Conservation (phyloP, 768 basidiomycete species). For the Lanmaoa pseudosensibilis region DNA sequence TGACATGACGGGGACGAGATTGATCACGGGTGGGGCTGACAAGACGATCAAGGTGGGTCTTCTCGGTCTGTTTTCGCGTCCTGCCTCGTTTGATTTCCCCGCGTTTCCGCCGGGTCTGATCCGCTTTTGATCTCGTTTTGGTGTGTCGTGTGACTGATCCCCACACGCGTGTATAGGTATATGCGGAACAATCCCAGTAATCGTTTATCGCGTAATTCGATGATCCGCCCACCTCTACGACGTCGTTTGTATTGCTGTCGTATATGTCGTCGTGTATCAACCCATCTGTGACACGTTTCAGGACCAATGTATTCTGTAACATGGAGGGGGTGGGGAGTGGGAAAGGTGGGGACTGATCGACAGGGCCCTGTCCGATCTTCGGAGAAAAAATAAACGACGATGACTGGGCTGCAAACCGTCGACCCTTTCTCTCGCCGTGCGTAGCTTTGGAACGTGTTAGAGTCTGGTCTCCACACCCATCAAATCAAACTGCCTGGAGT, state of each 20-base stretch:
- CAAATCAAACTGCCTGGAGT: too few relatives aligned
- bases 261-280: neutral
- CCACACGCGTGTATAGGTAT: slow-evolving; percentile 41
- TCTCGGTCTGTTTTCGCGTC: neutral
- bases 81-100: neutral
- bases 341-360: too few relatives aligned
- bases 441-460: too few relatives aligned
- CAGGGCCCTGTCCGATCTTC: too few relatives aligned
- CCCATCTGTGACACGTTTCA: neutral
- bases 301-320: neutral
- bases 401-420: too few relatives aligned
- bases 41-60: slow-evolving; percentile 93
- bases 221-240: neutral
- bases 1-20: slow-evolving; percentile 89
- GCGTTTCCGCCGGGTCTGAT: neutral
- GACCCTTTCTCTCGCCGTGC: too few relatives aligned
- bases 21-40: slow-evolving; percentile 96
- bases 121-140: neutral
- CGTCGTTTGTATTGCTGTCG: neutral
- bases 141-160: neutral
- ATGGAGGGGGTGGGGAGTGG: neutral
- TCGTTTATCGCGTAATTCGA: neutral
- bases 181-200: slow-evolving; percentile 69
- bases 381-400: too few relatives aligned
- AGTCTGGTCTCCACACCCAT: too few relatives aligned